phyloP scores from a whole-genome alignment of 768 basidiomycete species.

The Boletus subparvulus region DNA sequence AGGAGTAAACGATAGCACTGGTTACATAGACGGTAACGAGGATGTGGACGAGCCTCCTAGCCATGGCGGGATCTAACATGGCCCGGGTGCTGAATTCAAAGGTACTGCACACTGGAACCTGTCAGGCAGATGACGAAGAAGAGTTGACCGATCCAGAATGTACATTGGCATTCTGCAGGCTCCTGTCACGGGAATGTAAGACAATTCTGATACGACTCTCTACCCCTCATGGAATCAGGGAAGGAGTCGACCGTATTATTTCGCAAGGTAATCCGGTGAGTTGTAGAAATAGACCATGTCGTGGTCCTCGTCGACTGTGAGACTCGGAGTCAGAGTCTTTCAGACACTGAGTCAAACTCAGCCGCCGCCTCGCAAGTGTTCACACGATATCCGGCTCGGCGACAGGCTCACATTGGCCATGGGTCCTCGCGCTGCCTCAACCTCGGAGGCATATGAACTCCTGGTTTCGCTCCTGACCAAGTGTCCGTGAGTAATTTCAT shows the following conservation, averaged over 20 bases:
- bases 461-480: slow-evolving; percentile 25
- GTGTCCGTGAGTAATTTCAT: slow-evolving; percentile 26
- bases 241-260: not conserved
- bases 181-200: not conserved
- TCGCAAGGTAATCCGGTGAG: not conserved
- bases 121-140: not conserved
- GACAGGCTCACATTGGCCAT: not conserved
- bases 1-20: slow-evolving; percentile 33
- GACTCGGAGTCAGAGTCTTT: not conserved
- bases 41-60: slow-evolving; percentile 14
- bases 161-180: slow-evolving; percentile 14
- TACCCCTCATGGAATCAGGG: not conserved
- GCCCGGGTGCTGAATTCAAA: not conserved
- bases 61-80: slow-evolving; percentile 11
- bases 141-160: not conserved
- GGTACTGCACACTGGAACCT: not conserved
- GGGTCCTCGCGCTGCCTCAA: not conserved
- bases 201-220: not conserved
- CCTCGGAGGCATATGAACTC: slow-evolving; percentile 14
- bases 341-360: no score
- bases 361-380: not conserved
- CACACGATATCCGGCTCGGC: not conserved
- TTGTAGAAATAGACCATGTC: not conserved
- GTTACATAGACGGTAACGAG: slow-evolving; percentile 23
- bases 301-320: not conserved